Evolutionary conservation across 2,329 filamentous ascomycete species (phyloP).

Genomic region (Ceratocystis smalleyi): DNA sequence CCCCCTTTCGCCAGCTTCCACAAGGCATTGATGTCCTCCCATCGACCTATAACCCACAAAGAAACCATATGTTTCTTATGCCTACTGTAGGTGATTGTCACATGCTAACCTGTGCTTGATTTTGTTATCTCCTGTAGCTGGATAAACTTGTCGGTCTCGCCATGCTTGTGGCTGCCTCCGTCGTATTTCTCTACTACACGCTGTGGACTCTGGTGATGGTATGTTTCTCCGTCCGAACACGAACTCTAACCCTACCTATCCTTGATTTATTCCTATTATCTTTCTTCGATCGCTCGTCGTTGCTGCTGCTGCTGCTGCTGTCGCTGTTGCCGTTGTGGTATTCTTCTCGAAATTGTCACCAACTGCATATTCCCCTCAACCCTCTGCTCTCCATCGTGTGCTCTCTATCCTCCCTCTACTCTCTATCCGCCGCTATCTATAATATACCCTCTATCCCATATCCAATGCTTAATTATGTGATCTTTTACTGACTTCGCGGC

Average conservation of each 20-base stretch:
- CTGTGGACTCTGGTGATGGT: constrained; percentile 98
- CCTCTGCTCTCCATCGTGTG: constrained; percentile 6
- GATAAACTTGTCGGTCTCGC: constrained; percentile 63
- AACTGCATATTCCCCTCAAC: neutral
- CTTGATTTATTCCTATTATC: no score
- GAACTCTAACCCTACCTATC: neutral
- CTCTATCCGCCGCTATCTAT: constrained; percentile 10
- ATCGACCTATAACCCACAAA: neutral
- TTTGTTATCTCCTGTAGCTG: constrained; percentile 42
- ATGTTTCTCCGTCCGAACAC: constrained; percentile 22
- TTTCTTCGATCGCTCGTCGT: constrained; percentile 6
- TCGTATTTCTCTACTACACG: constrained; percentile 73
- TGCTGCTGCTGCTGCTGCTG: constrained; percentile 8
- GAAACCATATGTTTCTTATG: neutral
- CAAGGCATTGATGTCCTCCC: neutral
- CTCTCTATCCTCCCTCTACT: neutral
- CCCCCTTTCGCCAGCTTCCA: neutral
- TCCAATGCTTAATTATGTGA: neutral
- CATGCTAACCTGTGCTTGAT: neutral
- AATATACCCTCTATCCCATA: neutral
- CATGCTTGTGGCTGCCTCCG: constrained; percentile 51
- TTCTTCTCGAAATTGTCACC: no score
- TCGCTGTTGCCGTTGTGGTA: constrained; percentile 3
- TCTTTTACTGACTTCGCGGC: no score
- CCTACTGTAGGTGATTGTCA: neutral